Conservation (phyloP, 345 rosid genomes). For the Gynandropsis gynandra region DNA sequence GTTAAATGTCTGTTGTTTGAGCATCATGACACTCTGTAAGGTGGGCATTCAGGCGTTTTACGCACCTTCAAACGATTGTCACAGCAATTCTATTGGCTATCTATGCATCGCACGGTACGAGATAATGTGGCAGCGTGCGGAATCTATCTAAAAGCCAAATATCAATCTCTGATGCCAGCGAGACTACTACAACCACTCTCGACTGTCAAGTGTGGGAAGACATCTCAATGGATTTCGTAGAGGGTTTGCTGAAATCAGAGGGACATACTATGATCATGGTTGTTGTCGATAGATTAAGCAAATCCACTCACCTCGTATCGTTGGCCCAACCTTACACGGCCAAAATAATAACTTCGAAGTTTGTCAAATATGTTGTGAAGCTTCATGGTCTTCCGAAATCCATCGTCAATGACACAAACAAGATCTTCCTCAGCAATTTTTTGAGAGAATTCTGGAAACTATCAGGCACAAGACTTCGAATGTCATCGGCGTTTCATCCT, state of each 20-base stretch:
- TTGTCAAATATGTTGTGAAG: too few relatives aligned
- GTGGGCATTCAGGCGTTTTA: too few relatives aligned
- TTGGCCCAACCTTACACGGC: not conserved
- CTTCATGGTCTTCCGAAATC: too few relatives aligned
- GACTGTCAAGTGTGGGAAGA: not conserved
- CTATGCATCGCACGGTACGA: not conserved
- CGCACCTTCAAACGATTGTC: not conserved
- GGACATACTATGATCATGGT: not conserved
- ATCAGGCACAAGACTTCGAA: not conserved
- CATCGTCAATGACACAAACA: not conserved
- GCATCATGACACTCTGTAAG: not conserved
- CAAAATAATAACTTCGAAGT: not conserved
- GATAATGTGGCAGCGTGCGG: not conserved
- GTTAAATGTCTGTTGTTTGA: not conserved
- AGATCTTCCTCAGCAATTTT: not conserved
- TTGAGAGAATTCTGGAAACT: not conserved
- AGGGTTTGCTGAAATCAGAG: too few relatives aligned
- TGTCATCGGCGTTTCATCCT: constrained; percentile 8
- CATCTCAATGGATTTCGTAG: not conserved
- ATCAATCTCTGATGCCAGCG: not conserved
- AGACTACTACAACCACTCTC: not conserved
- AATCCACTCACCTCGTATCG: not conserved
- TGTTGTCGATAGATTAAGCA: too few relatives aligned
- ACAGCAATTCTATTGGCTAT: not conserved
- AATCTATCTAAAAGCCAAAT: not conserved